These are phyloP conservation scores for Aureobasidium sp. DNA, from an alignment of 2,329 filamentous ascomycete species.

Conservation along the genomic window DNA sequence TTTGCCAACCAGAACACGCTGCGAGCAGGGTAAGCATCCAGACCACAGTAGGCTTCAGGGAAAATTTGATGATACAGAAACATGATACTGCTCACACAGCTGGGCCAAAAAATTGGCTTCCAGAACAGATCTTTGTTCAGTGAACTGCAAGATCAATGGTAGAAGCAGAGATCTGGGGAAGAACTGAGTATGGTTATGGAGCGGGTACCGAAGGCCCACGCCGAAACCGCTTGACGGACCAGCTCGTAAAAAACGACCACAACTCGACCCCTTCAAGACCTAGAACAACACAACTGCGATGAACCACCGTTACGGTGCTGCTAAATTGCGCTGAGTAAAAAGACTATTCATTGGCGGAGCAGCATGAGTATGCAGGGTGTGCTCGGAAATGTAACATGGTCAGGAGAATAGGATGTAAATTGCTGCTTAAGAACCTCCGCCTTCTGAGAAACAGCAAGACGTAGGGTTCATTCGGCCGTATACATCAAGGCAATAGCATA, in stretches of 20 bases:
- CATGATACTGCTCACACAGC: not conserved
- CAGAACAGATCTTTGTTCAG: not conserved
- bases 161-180: not conserved
- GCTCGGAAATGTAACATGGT: not conserved
- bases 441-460: not conserved
- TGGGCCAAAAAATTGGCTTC: not conserved
- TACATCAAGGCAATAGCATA: not conserved
- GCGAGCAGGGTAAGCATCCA: not conserved
- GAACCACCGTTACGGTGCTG: not conserved
- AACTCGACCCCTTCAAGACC: not conserved
- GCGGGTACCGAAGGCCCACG: not conserved
- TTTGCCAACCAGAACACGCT: not conserved
- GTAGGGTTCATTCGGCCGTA: not conserved
- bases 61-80: not conserved
- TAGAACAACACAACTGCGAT: not conserved
- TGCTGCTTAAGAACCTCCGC: not conserved
- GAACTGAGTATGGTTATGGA: not conserved
- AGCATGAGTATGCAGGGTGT: not conserved
- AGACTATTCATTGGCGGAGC: not conserved
- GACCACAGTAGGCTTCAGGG: not conserved
- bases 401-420: not conserved
- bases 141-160: too few relatives aligned
- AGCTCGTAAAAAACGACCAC: not conserved
- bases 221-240: not conserved
- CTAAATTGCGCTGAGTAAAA: not conserved